Percentiles rank a stretch among this genome's conserved stretches.
These are phyloP conservation scores for Aspergillus carlsbadensis DNA, from an alignment of 495 filamentous ascomycete species.

Conservation along the genomic window DNA sequence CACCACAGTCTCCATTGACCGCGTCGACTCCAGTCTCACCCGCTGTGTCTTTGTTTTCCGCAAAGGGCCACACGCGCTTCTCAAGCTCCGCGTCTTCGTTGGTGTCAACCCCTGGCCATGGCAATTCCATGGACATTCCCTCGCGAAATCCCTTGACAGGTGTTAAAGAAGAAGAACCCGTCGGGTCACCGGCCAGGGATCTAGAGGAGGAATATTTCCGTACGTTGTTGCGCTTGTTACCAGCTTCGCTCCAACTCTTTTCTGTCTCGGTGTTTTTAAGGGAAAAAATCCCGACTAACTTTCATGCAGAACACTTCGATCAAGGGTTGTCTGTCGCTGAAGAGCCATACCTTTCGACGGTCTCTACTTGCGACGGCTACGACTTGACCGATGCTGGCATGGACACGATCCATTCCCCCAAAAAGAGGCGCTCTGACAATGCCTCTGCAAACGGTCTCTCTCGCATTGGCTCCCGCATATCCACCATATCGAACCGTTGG, in stretches of 20 bases:
- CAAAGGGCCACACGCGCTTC: conserved; percentile 38
- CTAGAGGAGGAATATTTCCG: conserved; percentile 48
- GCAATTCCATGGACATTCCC: conserved; percentile 51
- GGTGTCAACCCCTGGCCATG: conserved; percentile 49
- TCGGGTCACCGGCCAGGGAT: conserved; percentile 39
- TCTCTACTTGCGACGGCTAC: conserved; percentile 50
- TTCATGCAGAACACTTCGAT: conserved; percentile 39
- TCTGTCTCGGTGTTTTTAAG: conserved; percentile 5
- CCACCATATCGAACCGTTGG: conserved; percentile 69
- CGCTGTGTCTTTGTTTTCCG: conserved; percentile 42
- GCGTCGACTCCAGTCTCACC: conserved; percentile 46
- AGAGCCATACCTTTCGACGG: conserved; percentile 33
- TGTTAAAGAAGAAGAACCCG: conserved; percentile 55
- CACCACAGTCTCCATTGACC: conserved; percentile 32
- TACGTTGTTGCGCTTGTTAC: conserved; percentile 32
- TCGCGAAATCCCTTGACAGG: conserved; percentile 49
- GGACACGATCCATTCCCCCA: conserved; percentile 52
- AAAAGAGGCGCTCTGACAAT: conserved; percentile 65
- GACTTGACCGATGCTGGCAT: conserved; percentile 61
- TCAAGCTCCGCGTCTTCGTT: conserved; percentile 63
- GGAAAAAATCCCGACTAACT: conserved; percentile 8
- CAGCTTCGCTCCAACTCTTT: conserved; percentile 13
- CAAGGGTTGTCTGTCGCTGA: conserved; percentile 28
- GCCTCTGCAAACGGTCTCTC: conserved; percentile 63
- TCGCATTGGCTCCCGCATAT: conserved; percentile 67